These are phyloP conservation scores for Pseudevernia furfuracea DNA, from an alignment of 495 filamentous ascomycete genomes.

Conservation along the genomic window DNA sequence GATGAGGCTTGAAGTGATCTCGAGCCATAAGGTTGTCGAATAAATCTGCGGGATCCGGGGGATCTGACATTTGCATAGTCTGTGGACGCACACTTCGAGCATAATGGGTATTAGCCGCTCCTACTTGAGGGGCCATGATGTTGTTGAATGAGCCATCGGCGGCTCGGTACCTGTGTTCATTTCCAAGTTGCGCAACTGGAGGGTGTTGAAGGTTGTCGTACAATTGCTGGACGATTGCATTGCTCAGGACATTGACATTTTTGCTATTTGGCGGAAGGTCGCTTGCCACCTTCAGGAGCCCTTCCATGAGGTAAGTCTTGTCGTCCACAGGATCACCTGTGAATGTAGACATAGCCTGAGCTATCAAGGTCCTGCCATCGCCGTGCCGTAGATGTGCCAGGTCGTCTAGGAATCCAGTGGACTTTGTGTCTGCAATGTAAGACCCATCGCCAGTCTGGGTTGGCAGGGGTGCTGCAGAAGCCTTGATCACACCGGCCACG, in stretches of 20 bases:
- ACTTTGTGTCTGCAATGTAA: slow-evolving; percentile 32
- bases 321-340: slow-evolving; percentile 81
- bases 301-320: slow-evolving; percentile 57
- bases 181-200: slow-evolving; percentile 50
- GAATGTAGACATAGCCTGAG: slow-evolving; percentile 55
- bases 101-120: slow-evolving; percentile 58
- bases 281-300: slow-evolving; percentile 43
- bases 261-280: slow-evolving; percentile 48
- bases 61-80: slow-evolving; percentile 51
- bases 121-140: slow-evolving; percentile 54
- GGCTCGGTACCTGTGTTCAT: slow-evolving; percentile 55
- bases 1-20: slow-evolving; percentile 54
- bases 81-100: slow-evolving; percentile 63
- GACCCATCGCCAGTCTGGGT: slow-evolving; percentile 57
- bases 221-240: slow-evolving; percentile 56
- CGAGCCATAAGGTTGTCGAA: slow-evolving; percentile 70
- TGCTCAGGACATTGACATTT: slow-evolving; percentile 46
- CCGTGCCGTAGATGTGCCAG: slow-evolving; percentile 35
- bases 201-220: slow-evolving; percentile 53
- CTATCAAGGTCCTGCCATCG: slow-evolving; percentile 41
- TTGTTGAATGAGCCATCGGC: slow-evolving; percentile 66
- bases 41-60: slow-evolving; percentile 68
- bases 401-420: slow-evolving; percentile 34
- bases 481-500: slow-evolving; percentile 48
- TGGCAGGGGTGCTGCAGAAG: slow-evolving; percentile 54